Percentiles rank a stretch among this genome's conserved stretches.
Evolutionary conservation across 1,284 basidiomycete genomes (phyloP).

Genomic region (Lentinula novae-zelandiae): DNA sequence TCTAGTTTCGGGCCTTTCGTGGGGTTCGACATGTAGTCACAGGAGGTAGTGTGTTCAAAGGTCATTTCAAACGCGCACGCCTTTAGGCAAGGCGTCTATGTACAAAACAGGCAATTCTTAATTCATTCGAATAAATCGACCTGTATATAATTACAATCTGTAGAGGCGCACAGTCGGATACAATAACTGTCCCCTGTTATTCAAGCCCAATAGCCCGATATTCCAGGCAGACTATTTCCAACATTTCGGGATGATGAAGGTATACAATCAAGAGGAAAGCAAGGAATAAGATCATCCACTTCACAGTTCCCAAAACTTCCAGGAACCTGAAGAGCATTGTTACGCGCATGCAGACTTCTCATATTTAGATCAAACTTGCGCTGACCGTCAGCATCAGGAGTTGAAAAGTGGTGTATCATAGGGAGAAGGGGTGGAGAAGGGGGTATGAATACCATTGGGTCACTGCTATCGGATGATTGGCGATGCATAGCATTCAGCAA

Average conservation of each 20-base stretch:
- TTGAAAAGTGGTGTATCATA: neutral
- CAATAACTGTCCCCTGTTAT: neutral
- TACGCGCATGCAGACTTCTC: neutral
- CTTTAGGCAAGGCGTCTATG: neutral
- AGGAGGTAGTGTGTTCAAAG: neutral
- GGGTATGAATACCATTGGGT: neutral
- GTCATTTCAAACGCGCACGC: neutral
- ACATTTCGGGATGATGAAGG: neutral
- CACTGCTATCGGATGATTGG: neutral
- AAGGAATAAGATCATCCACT: neutral
- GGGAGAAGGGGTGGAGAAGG: neutral
- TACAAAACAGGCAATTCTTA: neutral
- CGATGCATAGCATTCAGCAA: neutral
- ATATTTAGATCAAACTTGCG: neutral
- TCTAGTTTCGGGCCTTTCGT: constrained; percentile 9
- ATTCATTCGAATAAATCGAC: neutral
- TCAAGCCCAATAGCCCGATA: neutral
- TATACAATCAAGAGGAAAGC: neutral
- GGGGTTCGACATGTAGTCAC: constrained; percentile 4
- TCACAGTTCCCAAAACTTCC: neutral
- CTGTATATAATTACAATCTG: neutral
- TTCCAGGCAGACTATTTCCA: neutral
- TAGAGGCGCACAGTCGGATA: neutral
- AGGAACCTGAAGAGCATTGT: neutral
- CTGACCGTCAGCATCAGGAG: neutral